Conservation (phyloP, 805 yeast species). For the Torulaspora indica region DNA sequence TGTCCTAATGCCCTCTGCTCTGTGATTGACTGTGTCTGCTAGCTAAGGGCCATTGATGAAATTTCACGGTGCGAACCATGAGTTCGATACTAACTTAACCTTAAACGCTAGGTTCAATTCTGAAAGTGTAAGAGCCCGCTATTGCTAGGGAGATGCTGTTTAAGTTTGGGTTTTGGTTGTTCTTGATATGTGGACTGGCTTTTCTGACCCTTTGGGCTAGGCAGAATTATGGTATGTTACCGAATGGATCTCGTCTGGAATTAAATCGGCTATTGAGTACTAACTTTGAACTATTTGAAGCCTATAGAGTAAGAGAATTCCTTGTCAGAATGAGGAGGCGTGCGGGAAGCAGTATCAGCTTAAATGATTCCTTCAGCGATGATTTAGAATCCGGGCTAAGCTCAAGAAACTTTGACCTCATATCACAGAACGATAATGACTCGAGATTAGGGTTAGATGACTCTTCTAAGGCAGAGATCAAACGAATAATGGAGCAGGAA, state of each 20-base stretch:
- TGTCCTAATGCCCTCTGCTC: neutral
- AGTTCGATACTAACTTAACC: too few relatives aligned
- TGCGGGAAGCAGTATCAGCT: slow-evolving; percentile 23
- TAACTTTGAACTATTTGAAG: slow-evolving; percentile 8
- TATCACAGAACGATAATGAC: slow-evolving; percentile 47
- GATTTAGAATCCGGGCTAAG: slow-evolving; percentile 56
- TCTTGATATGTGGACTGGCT: slow-evolving; percentile 3
- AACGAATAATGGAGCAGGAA: slow-evolving; percentile 49
- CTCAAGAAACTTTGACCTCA: slow-evolving; percentile 55
- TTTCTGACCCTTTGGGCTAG: slow-evolving; percentile 10
- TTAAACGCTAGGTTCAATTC: too few relatives aligned
- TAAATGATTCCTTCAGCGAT: slow-evolving; percentile 38
- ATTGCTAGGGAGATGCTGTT: neutral
- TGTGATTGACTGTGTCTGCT: neutral
- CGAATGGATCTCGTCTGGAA: neutral
- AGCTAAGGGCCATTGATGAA: neutral
- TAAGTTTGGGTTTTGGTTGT: slow-evolving; percentile 10
- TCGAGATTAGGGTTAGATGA: slow-evolving; percentile 58
- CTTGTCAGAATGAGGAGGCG: slow-evolving; percentile 22
- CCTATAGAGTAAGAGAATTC: slow-evolving; percentile 17
- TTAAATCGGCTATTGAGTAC: neutral
- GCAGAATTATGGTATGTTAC: slow-evolving; percentile 16
- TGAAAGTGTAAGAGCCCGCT: too few relatives aligned
- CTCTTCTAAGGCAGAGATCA: slow-evolving; percentile 47
- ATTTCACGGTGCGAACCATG: neutral